Percentiles rank a stretch among this genome's conserved stretches.
Conservation (phyloP, 441 rosid genomes). For the Geranium incanum region DNA sequence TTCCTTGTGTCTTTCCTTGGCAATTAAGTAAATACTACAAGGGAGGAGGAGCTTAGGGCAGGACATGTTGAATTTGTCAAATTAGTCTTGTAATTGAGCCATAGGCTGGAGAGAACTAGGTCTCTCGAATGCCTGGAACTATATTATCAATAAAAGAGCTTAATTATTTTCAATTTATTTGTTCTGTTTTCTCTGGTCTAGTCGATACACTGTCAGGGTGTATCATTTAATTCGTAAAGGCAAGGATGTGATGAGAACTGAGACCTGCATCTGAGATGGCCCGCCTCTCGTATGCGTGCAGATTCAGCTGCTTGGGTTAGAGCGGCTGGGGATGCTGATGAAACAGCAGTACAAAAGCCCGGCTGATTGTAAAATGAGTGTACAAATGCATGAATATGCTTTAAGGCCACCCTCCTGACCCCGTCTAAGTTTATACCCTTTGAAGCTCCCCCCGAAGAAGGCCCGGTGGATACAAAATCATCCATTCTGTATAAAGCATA, state of each 20-base stretch:
- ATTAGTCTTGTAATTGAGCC: no score
- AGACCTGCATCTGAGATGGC: slow-evolving; percentile 93
- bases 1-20: no score
- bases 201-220: no score
- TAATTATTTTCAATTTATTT: no score
- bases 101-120: no score
- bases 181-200: no score
- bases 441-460: slow-evolving; percentile 43
- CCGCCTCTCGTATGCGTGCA: slow-evolving; percentile 91
- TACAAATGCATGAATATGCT: slow-evolving; percentile 64
- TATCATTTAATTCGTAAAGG: neutral
- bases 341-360: slow-evolving; percentile 56
- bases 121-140: no score
- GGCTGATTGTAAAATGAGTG: slow-evolving; percentile 55
- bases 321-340: slow-evolving; percentile 70
- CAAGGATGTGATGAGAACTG: neutral
- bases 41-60: no score
- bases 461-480: slow-evolving; percentile 43
- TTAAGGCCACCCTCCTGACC: slow-evolving; percentile 73
- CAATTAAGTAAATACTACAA: no score
- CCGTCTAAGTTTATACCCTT: slow-evolving; percentile 57
- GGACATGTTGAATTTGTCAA: no score
- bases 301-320: slow-evolving; percentile 72
- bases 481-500: slow-evolving; percentile 54
- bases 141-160: no score